Conservation (phyloP, 345 rosid species). For the Populus davidiana region DNA sequence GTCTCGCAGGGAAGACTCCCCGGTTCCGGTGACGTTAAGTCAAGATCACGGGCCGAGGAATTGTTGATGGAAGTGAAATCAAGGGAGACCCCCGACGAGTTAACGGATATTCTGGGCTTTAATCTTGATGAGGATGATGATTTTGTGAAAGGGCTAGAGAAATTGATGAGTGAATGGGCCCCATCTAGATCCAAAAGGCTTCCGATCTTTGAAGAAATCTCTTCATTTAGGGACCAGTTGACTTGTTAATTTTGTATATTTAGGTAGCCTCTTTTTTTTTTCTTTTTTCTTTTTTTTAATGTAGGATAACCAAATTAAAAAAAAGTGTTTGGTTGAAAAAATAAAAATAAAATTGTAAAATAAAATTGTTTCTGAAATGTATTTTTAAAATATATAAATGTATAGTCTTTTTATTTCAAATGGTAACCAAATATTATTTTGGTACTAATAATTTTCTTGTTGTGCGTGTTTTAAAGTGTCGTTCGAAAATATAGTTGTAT, state of each 20-base stretch:
- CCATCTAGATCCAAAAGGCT: constrained; percentile 71
- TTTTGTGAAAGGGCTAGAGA: constrained; percentile 56
- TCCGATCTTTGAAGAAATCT: constrained; percentile 83
- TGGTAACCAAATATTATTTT: too few relatives aligned
- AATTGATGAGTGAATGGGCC: constrained; percentile 47
- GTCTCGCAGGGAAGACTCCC: constrained; percentile 43
- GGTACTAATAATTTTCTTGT: accelerated
- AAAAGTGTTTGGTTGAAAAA: too few relatives aligned
- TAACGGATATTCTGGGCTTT: not conserved
- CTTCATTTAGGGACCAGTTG: constrained; percentile 43
- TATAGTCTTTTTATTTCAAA: too few relatives aligned
- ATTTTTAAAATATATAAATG: too few relatives aligned
- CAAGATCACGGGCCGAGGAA: constrained; percentile 46
- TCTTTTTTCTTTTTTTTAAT: too few relatives aligned
- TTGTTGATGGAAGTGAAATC: constrained; percentile 17
- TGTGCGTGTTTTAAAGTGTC: too few relatives aligned
- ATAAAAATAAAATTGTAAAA: too few relatives aligned
- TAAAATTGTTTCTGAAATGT: too few relatives aligned
- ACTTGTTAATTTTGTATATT: too few relatives aligned
- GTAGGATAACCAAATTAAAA: too few relatives aligned
- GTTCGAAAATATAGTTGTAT: too few relatives aligned
- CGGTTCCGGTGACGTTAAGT: constrained; percentile 53
- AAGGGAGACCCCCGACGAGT: not conserved
- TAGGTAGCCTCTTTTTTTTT: too few relatives aligned
- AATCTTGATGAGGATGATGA: constrained; percentile 38